Evolutionary conservation across 768 basidiomycete genomes (phyloP).

Genomic region (Boletus subparvulus): DNA sequence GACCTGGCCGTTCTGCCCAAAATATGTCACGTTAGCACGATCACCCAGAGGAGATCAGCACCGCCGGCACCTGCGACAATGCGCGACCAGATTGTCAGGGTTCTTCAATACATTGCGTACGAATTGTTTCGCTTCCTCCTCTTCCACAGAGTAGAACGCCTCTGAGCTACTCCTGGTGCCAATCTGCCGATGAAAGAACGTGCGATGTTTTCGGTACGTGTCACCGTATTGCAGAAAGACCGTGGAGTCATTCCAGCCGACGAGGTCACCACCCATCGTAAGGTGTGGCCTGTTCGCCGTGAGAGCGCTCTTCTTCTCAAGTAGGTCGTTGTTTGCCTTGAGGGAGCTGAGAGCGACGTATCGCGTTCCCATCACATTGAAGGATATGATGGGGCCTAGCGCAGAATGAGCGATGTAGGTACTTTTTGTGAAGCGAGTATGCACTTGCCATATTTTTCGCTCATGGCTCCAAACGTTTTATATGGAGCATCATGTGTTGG

Average conservation of each 20-base stretch:
- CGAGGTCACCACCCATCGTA: slow-evolving; percentile 22
- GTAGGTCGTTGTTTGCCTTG: slow-evolving; percentile 26
- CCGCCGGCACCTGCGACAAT: slow-evolving; percentile 6
- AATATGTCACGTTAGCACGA: neutral
- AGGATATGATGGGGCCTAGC: slow-evolving; percentile 5
- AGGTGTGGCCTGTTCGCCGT: slow-evolving; percentile 7
- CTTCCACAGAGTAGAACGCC: slow-evolving; percentile 3
- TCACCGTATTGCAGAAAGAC: slow-evolving; percentile 12
- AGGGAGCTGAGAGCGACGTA: slow-evolving; percentile 50
- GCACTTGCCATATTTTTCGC: slow-evolving; percentile 45
- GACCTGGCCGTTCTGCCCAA: slow-evolving; percentile 34
- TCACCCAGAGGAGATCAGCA: neutral
- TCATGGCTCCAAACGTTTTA: slow-evolving; percentile 43
- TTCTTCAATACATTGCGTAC: neutral
- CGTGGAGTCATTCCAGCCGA: slow-evolving; percentile 4
- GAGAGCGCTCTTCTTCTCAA: slow-evolving; percentile 9
- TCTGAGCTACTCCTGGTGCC: slow-evolving; percentile 6
- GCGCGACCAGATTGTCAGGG: slow-evolving; percentile 2
- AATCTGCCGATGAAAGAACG: slow-evolving; percentile 5
- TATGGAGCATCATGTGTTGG: slow-evolving; percentile 47
- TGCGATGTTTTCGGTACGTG: slow-evolving; percentile 5
- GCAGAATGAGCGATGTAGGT: slow-evolving; percentile 11
- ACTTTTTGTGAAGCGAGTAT: neutral
- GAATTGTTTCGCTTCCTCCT: slow-evolving; percentile 4
- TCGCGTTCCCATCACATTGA: slow-evolving; percentile 39